Base-by-base conservation (phyloP, 1,284 basidiomycete genomes). In the Trichosporon asahii region DNA sequence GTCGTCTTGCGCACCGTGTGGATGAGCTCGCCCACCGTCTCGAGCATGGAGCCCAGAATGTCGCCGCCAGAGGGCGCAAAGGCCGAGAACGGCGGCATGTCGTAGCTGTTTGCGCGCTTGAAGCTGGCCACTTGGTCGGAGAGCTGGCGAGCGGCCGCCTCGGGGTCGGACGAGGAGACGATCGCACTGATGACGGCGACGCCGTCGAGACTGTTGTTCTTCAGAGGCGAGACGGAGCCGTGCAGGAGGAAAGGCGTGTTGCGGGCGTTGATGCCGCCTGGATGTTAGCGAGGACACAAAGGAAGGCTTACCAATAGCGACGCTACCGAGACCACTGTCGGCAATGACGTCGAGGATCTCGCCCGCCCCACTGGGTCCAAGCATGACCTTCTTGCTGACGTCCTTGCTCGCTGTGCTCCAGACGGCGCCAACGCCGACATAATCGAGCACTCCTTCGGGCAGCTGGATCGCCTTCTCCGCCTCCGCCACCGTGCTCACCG, bases 151-250 rank as follows among this genome's bases (percentile, higher is more conserved):
- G 94, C 89, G 0, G 90, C 87, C 14, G 81, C 78, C 46, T 82
- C 80, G 0, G 95, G 93, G n/a, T 89, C 84, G 0, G 69, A 64
- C 0, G 92, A 90, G 1, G 88, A 87, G 12, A 93, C 87, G 72
- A 98, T 94, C 33, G 95, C 94, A 18, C 93, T 95, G 66, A 98
- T 92, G 66, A 98, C 89, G 6, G 96, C 95, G 23, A 98, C 86
- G 0, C 96, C 95, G 73, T 92, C 89, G 21, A 95, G 84, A 0
- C 84, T 70, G 25, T 81, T 77, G 69, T 85, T 88, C 3, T 87
- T 87, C 1, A 85, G 86, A 0, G 84, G 82, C 2, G 89, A 89
- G n/a, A 90, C 87, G 1, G 88, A 86, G 9, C 90, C 89, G 78
- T 94, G 88, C 14, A 93, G 78, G 11, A 90, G 89, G 69, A 91